Percentiles rank a stretch among this genome's conserved stretches.
These are phyloP conservation scores for Rhodosporidiobolus sp. DNA, from an alignment of 768 basidiomycete species.

Conservation along the genomic window DNA sequence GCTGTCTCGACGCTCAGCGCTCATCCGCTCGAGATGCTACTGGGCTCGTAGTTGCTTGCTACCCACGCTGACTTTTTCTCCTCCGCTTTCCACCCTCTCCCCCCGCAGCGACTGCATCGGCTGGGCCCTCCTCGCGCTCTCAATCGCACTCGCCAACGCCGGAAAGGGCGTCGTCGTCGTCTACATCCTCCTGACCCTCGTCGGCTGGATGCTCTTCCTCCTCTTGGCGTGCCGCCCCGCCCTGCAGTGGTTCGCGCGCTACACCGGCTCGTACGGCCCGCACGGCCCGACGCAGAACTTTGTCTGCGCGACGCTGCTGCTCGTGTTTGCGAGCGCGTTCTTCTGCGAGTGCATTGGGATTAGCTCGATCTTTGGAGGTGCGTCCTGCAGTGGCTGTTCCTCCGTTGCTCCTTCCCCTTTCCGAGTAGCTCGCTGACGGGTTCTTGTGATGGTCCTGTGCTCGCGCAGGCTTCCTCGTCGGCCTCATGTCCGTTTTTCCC, in stretches of 20 bases:
- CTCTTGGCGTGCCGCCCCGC: slow-evolving; percentile 63
- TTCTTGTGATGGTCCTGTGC: too few relatives aligned
- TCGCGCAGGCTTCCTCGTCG: slow-evolving; percentile 66
- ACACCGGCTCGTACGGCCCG: slow-evolving; percentile 62
- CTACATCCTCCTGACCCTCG: slow-evolving; percentile 68
- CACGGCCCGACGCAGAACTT: slow-evolving; percentile 68
- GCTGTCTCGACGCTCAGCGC: too few relatives aligned
- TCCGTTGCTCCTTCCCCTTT: background rate
- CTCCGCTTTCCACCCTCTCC: slow-evolving; percentile 53
- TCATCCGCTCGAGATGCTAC: too few relatives aligned
- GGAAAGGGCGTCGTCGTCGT: slow-evolving; percentile 69
- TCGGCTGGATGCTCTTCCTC: slow-evolving; percentile 65
- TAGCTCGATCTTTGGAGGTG: slow-evolving; percentile 57
- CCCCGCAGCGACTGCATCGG: slow-evolving; percentile 61
- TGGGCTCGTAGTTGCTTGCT: too few relatives aligned
- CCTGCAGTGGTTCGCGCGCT: slow-evolving; percentile 64
- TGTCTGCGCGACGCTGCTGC: slow-evolving; percentile 74
- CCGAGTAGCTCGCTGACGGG: background rate
- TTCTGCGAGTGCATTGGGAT: slow-evolving; percentile 84
- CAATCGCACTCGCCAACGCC: slow-evolving; percentile 79
- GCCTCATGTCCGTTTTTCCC: too few relatives aligned
- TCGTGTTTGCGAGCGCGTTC: slow-evolving; percentile 72
- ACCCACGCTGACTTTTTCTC: slow-evolving; percentile 51
- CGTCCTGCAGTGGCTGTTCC: background rate
- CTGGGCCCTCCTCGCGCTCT: slow-evolving; percentile 78